Evolutionary conservation across 805 yeast species (phyloP).

Genomic region (Zygoascus ofunaensis): DNA sequence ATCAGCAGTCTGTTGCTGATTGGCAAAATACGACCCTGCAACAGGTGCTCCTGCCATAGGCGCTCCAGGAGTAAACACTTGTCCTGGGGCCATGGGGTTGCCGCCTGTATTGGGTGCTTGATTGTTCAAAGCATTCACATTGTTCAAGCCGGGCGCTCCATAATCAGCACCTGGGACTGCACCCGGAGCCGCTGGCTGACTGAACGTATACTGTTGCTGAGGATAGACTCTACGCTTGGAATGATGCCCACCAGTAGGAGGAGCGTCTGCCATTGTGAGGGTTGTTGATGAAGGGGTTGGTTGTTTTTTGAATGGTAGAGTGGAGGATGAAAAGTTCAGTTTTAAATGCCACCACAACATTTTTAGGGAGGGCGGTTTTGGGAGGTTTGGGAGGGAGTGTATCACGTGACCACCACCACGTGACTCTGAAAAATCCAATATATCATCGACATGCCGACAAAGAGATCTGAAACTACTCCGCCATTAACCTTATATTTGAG

Average conservation of each 20-base stretch:
- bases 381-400: neutral
- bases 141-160: slow-evolving; percentile 15
- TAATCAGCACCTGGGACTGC: slow-evolving; percentile 5
- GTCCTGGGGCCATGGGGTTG: slow-evolving; percentile 4
- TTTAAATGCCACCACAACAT: neutral
- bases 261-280: slow-evolving; percentile 3
- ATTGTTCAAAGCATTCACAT: slow-evolving; percentile 12
- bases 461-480: neutral
- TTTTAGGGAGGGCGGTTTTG: neutral
- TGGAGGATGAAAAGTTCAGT: neutral
- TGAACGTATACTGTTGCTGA: slow-evolving; percentile 33
- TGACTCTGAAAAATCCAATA: too few relatives aligned
- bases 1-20: neutral
- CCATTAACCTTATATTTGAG: too few relatives aligned
- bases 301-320: neutral
- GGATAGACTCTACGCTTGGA: slow-evolving; percentile 42
- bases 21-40: slow-evolving; percentile 7
- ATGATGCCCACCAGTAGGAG: slow-evolving; percentile 28
- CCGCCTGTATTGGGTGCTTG: slow-evolving; percentile 6
- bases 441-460: neutral
- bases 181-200: slow-evolving; percentile 9
- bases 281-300: slow-evolving; percentile 6
- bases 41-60: slow-evolving; percentile 13
- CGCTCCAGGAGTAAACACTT: slow-evolving; percentile 9
- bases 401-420: too few relatives aligned